These are phyloP conservation scores for Corinectria fuckeliana DNA, from an alignment of 2,329 filamentous ascomycete species.

Conservation along the genomic window DNA sequence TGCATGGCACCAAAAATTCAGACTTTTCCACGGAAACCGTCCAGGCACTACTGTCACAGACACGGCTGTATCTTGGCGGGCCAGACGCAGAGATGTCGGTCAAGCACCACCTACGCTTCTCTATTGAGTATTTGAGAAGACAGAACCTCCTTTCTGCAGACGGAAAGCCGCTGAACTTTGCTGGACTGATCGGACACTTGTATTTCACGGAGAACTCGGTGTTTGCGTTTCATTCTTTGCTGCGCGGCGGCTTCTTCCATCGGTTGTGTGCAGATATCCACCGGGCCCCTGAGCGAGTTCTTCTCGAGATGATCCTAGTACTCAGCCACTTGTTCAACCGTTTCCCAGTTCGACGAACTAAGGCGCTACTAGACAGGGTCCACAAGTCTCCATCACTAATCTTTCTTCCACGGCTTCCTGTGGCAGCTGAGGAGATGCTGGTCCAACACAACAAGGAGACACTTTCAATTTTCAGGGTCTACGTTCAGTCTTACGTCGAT, in stretches of 20 bases:
- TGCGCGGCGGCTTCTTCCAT: slow-evolving; percentile 74
- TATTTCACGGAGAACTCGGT: slow-evolving; percentile 79
- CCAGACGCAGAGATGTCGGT: slow-evolving; percentile 71
- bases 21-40: slow-evolving; percentile 67
- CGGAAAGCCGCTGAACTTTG: slow-evolving; percentile 75
- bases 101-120: slow-evolving; percentile 79
- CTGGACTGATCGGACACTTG: slow-evolving; percentile 72
- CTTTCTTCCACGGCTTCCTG: slow-evolving; percentile 68
- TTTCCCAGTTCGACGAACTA: slow-evolving; percentile 51
- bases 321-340: slow-evolving; percentile 76
- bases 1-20: slow-evolving; percentile 70
- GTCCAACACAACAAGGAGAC: slow-evolving; percentile 69
- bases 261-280: slow-evolving; percentile 65
- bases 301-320: slow-evolving; percentile 70
- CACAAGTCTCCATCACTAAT: slow-evolving; percentile 68
- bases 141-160: slow-evolving; percentile 67
- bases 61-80: slow-evolving; percentile 73
- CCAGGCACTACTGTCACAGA: slow-evolving; percentile 72
- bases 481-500: slow-evolving; percentile 71
- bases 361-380: slow-evolving; percentile 55
- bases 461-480: slow-evolving; percentile 69
- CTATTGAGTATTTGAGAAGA: slow-evolving; percentile 77
- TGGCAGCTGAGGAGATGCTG: slow-evolving; percentile 61
- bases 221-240: slow-evolving; percentile 78
- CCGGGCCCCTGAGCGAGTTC: slow-evolving; percentile 53